Conservation (phyloP, 805 yeast genomes). For the Candida berthetii region DNA sequence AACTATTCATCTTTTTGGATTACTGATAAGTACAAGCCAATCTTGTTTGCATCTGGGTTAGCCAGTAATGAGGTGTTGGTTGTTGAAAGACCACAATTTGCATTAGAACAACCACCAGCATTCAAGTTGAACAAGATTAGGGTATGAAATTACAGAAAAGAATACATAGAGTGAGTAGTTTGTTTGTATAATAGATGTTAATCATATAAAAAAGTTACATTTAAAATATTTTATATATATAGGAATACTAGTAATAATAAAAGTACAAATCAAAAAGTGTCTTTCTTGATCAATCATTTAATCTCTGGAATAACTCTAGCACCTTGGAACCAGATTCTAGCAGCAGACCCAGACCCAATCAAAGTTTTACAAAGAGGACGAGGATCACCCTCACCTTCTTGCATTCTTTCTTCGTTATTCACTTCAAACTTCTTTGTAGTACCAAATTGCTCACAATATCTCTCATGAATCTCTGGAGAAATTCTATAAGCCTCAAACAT, state of each 20-base stretch:
- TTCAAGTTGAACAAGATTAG: constrained; percentile 54
- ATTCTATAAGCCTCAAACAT: constrained; percentile 52
- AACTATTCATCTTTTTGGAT: constrained; percentile 46
- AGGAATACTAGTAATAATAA: neutral
- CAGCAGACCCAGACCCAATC: constrained; percentile 63
- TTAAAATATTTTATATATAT: neutral
- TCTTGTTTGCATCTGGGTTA: constrained; percentile 55
- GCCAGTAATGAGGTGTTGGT: constrained; percentile 55
- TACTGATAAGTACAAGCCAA: constrained; percentile 68
- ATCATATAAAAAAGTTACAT: neutral
- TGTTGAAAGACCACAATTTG: constrained; percentile 68
- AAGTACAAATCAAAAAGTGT: neutral
- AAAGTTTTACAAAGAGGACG: constrained; percentile 41
- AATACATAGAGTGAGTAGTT: no score
- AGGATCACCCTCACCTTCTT: constrained; percentile 30
- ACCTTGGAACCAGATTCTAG: constrained; percentile 62
- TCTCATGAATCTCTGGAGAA: constrained; percentile 41
- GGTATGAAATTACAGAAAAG: no score
- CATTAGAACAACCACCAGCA: constrained; percentile 54
- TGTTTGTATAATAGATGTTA: neutral
- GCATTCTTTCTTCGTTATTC: constrained; percentile 43
- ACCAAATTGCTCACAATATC: constrained; percentile 48
- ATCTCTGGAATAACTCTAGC: constrained; percentile 45
- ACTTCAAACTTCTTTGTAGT: constrained; percentile 45
- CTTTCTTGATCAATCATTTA: constrained; percentile 3